Conservation (phyloP, 176 grass and related monocot genomes). For the Triticum timopheevii region DNA sequence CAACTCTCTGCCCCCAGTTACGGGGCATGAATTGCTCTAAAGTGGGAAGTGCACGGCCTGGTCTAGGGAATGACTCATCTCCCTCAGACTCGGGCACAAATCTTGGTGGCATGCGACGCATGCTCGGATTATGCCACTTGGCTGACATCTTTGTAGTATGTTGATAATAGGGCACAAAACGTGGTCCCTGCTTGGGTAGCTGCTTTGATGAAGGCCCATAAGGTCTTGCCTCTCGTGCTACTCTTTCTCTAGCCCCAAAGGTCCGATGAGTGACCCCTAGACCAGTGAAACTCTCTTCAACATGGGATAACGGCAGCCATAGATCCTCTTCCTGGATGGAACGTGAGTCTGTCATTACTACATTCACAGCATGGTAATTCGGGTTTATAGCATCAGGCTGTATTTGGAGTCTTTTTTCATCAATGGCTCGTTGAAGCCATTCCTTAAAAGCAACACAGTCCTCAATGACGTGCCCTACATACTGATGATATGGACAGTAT, state of each 20-base stretch:
- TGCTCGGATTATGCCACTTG: not conserved
- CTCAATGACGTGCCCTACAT: too few species aligned
- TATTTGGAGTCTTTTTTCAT: too few species aligned
- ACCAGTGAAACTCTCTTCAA: not conserved
- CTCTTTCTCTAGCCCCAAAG: not conserved
- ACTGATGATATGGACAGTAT: too few species aligned
- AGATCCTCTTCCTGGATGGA: too few species aligned
- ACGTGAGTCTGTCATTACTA: too few species aligned
- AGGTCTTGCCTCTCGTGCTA: not conserved
- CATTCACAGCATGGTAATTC: too few species aligned
- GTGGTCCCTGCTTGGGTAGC: not conserved
- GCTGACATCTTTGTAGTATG: not conserved
- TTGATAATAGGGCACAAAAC: not conserved
- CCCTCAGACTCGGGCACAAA: not conserved
- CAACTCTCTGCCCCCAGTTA: not conserved
- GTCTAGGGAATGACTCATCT: not conserved
- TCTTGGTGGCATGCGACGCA: not conserved
- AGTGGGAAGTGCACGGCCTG: fast-evolving
- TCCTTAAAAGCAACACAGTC: too few species aligned
- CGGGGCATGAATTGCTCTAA: not conserved
- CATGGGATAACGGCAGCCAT: too few species aligned
- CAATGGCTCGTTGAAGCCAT: too few species aligned
- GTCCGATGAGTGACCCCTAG: not conserved
- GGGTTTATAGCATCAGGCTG: too few species aligned
- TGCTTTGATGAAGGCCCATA: not conserved